Base-by-base conservation (phyloP, 2,329 filamentous ascomycete species). In the Ophiostoma montium region DNA sequence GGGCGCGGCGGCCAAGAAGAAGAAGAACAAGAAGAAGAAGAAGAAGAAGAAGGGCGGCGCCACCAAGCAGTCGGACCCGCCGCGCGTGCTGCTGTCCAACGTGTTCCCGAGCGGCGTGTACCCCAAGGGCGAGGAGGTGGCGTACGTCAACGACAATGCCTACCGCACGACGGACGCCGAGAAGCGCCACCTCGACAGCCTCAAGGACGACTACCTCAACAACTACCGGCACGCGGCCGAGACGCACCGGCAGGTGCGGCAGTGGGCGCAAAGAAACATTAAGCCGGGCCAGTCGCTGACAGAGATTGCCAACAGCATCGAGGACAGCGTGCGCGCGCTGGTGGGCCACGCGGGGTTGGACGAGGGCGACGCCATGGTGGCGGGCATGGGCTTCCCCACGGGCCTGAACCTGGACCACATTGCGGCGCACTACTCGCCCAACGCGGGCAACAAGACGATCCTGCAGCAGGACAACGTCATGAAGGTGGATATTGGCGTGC, bases 111-210 rank as follows among this genome's bases (percentile, higher is more conserved):
- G 77, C 63, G 72, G 77, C 59, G 70, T 70, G 56, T 94, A 86
- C 62, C 86, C 86, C 45, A 75, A 78, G 59, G 87, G 87, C 55
- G 77, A 92, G 65, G 82, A 87, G 62, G 76, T 80, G 57, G 82
- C 88, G 56, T 94, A 94, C 65, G 66, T 71, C 53, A 72, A 86
- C 60, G 85, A 90, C 57, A 92, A 92, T 63, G 65, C 74, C 36
- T 86, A 80, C 63, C 79, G 87, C 50, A 92, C 84, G 3, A 94
- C 86, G 12, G 80, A 72, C 63, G 86, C 90, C 65, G 87, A 94
- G 70, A 88, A 89, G 69, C 77, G 86, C 48, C 79, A 90, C 60
- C 72, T 89, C 48, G 84, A 89, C 63, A 84, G 84, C 59, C 78
- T 87, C 69, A 83, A 87, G 64, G 80, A 77, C 57, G 82, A 88